A percentile compares a stretch with the other conserved stretches of the same genome.
phyloP scores from a whole-genome alignment of 306 rosid species.

The Abrus precatorius region DNA sequence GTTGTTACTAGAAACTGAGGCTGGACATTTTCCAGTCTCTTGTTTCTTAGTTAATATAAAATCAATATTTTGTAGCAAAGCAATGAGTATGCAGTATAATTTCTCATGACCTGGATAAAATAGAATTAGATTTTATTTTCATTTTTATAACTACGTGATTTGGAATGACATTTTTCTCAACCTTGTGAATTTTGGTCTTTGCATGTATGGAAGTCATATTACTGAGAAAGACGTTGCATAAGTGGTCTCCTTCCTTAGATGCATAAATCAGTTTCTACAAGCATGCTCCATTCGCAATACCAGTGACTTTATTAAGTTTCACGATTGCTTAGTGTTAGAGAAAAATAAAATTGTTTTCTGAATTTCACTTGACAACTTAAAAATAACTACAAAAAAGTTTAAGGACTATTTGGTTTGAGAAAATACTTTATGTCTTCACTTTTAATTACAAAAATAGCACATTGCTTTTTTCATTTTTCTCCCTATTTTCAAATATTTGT shows the following conservation, averaged over 20 bases:
- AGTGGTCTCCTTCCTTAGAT: neutral
- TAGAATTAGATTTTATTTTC: neutral
- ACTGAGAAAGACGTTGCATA: neutral
- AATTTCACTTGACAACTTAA: neutral
- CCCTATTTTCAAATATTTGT: too few species aligned
- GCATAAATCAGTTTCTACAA: conserved; percentile 11
- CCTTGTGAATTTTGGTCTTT: neutral
- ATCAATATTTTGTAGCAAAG: too few species aligned
- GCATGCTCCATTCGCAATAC: conserved; percentile 6
- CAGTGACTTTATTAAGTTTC: neutral
- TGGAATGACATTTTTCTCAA: neutral
- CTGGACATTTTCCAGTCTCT: too few species aligned
- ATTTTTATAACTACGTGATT: neutral
- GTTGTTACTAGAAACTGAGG: too few species aligned
- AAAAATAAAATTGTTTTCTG: neutral
- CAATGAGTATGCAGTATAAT: too few species aligned
- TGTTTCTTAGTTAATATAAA: too few species aligned
- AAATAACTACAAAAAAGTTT: neutral
- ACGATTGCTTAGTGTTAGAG: neutral
- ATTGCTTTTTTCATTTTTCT: too few species aligned
- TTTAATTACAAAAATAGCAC: too few species aligned
- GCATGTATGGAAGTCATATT: neutral
- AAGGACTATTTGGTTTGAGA: too few species aligned
- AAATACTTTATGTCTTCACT: too few species aligned
- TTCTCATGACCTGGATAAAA: too few species aligned